Evolutionary conservation across 2,329 filamentous ascomycete species (phyloP).

Genomic region (Ophiocordyceps camponoti-saundersi): DNA sequence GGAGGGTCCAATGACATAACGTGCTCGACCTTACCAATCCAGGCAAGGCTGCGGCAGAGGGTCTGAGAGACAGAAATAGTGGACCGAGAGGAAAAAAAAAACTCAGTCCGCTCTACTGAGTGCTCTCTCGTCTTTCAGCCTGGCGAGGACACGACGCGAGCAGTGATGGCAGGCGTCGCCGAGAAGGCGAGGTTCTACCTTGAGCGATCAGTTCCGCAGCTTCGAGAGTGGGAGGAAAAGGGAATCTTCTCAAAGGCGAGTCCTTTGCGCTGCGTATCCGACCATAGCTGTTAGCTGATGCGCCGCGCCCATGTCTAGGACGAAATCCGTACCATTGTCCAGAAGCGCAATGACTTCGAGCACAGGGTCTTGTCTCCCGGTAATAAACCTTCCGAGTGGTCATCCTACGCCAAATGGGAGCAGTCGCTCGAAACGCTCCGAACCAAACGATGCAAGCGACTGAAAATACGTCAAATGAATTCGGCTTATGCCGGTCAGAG

Average conservation of each 20-base stretch:
- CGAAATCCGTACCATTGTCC: constrained; percentile 77
- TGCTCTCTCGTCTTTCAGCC: too few species aligned
- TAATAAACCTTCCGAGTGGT: constrained; percentile 60
- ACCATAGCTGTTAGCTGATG: not conserved
- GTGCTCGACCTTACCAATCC: not conserved
- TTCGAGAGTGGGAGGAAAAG: constrained; percentile 84
- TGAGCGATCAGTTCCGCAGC: constrained; percentile 79
- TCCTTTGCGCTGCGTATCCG: constrained; percentile 3
- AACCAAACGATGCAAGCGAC: constrained; percentile 63
- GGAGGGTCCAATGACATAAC: not conserved
- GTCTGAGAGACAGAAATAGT: not conserved
- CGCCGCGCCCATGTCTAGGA: constrained; percentile 39
- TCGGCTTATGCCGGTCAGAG: constrained; percentile 58
- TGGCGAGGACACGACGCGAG: not conserved
- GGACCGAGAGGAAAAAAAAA: not conserved
- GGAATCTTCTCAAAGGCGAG: constrained; percentile 69
- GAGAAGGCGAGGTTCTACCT: constrained; percentile 94
- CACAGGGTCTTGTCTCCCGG: constrained; percentile 77
- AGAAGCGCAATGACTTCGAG: constrained; percentile 84
- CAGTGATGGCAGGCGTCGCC: constrained; percentile 61
- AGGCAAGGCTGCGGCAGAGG: not conserved
- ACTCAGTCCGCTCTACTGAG: not conserved
- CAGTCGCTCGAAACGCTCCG: constrained; percentile 57
- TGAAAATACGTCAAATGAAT: constrained; percentile 53
- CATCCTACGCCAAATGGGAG: constrained; percentile 64